Evolutionary conservation across 257 asterid genomes (phyloP), one percentile per base, ranked within the genome.

Genomic region (Przewalskia tangutica): DNA sequence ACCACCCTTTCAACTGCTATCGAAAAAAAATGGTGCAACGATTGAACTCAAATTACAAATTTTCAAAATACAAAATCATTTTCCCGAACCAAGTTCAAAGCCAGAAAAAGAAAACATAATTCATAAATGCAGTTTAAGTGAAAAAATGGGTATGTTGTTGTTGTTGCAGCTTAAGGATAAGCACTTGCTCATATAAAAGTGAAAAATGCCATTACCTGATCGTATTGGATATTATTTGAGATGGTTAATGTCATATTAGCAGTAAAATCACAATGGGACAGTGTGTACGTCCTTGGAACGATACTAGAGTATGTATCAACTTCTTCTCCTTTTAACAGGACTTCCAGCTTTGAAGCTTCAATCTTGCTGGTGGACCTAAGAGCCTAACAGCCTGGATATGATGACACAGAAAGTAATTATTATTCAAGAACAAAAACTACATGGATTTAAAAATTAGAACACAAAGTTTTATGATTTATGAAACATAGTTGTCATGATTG

Each of bases 201-300:
- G 73, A 32, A 81, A 54, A 70, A 46, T 23, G 11, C 10, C 3
- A 20, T 75, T 85, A 95, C 98, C 92, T 93, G 97, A 88, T 95
- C 91, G 0, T 86, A 90, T 46, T 84, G 91, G 82, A 95, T 90
- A 42, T 89, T 86, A 84, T 88, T 92, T 14, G 98, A 95, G 84
- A 91, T 89, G 23, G 94, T 87, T 77, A 91, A 32, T 60, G 94
- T 91, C 46, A 91, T 75, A 71, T 89, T 85, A 11, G 95, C 97
- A 4, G 97, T 92, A 85, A 93, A 95, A 85, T 95, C 98, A 79
- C 99, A 95, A 65, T 95, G 99, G 82, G 99, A 95, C 48, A 95
- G 94, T 6, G 91, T 95, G 88, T 95, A 95, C 8, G 94, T 92
- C 87, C 99, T 90, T 51, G 99, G 97, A 81, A 90, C 90, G 65